phyloP scores from a whole-genome alignment of 345 rosid genomes.

The Alliaria petiolata region DNA sequence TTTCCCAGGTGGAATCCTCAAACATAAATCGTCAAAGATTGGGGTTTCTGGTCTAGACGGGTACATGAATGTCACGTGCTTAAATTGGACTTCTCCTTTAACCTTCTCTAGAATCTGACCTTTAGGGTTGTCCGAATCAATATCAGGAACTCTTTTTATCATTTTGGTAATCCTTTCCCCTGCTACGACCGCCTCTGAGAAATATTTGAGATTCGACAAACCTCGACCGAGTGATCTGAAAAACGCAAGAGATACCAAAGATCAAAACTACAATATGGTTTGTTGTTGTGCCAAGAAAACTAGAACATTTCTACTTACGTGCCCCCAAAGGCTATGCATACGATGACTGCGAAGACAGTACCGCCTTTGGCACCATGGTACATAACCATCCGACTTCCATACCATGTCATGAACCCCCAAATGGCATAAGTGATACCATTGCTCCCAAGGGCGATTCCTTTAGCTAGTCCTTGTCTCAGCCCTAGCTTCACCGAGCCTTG shows the following conservation, averaged over 20 bases:
- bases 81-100: slow-evolving; percentile 73
- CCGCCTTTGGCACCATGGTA: slow-evolving; percentile 85
- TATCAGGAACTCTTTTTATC: slow-evolving; percentile 57
- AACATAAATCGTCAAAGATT: slow-evolving; percentile 61
- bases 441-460: slow-evolving; percentile 85
- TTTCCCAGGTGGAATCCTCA: slow-evolving; percentile 78
- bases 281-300: slow-evolving; percentile 71
- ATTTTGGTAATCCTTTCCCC: slow-evolving; percentile 73
- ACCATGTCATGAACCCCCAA: slow-evolving; percentile 93
- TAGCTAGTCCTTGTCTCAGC: slow-evolving; percentile 83
- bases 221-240: slow-evolving; percentile 66
- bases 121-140: slow-evolving; percentile 67
- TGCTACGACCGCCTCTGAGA: slow-evolving; percentile 55
- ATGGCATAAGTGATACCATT: slow-evolving; percentile 89
- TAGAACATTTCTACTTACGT: slow-evolving; percentile 51
- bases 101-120: slow-evolving; percentile 61
- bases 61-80: slow-evolving; percentile 76
- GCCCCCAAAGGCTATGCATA: slow-evolving; percentile 81
- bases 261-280: slow-evolving; percentile 46
- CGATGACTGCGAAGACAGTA: slow-evolving; percentile 65
- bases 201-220: slow-evolving; percentile 63
- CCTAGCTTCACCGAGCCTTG: slow-evolving; percentile 83
- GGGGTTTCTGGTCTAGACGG: slow-evolving; percentile 76
- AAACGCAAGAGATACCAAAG: slow-evolving; percentile 58
- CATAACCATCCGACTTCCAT: slow-evolving; percentile 89